Percentiles rank a stretch among this genome's conserved stretches.
phyloP scores from a whole-genome alignment of 1,139 yeast genomes.

The Candida gigantensis region DNA sequence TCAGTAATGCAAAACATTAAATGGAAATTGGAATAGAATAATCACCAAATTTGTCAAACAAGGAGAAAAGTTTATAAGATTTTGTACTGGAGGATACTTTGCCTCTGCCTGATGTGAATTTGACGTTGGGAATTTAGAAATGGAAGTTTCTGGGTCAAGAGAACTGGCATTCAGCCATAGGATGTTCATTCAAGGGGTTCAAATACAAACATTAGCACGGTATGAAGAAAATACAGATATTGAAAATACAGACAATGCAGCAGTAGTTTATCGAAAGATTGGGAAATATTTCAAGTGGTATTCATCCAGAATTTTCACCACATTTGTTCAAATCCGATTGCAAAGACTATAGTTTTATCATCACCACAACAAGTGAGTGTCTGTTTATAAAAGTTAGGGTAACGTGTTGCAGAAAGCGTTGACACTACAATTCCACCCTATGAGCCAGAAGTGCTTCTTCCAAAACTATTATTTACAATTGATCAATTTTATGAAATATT shows the following conservation, averaged over 20 bases:
- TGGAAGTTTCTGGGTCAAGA: constrained; percentile 85
- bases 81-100: constrained; percentile 97
- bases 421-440: constrained; percentile 60
- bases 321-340: constrained; percentile 40
- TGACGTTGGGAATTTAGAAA: constrained; percentile 63
- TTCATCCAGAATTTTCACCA: constrained; percentile 87
- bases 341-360: constrained; percentile 33
- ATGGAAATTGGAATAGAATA: constrained; percentile 64
- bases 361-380: constrained; percentile 49
- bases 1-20: constrained; percentile 64
- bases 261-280: constrained; percentile 63
- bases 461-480: constrained; percentile 66
- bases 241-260: constrained; percentile 56
- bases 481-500: constrained; percentile 64
- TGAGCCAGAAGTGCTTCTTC: constrained; percentile 65
- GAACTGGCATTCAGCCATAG: constrained; percentile 86
- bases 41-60: constrained; percentile 66
- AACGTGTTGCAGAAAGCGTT: constrained; percentile 59
- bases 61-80: constrained; percentile 84
- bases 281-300: constrained; percentile 76
- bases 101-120: constrained; percentile 79
- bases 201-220: constrained; percentile 72
- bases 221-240: constrained; percentile 49
- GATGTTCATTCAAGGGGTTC: constrained; percentile 75
- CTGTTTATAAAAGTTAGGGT: constrained; percentile 60